Conservation (phyloP, 1,139 yeast species). For the Yamadazyma taylorii region DNA sequence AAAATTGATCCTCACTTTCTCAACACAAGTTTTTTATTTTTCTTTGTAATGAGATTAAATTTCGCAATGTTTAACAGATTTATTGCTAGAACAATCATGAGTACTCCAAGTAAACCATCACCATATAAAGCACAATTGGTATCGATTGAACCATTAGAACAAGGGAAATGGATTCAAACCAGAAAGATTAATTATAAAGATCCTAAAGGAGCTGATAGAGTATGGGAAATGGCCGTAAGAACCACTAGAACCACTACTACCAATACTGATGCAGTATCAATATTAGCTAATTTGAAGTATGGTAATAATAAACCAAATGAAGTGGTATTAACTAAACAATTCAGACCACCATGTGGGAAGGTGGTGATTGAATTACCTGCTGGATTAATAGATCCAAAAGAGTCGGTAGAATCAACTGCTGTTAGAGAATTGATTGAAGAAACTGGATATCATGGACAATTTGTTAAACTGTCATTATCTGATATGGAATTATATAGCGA, state of each 20-base stretch:
- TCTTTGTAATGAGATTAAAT: not conserved
- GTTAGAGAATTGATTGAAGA: constrained; percentile 86
- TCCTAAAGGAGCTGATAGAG: constrained; percentile 63
- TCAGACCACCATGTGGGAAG: constrained; percentile 86
- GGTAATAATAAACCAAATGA: constrained; percentile 43
- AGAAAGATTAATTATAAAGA: constrained; percentile 65
- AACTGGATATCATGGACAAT: constrained; percentile 81
- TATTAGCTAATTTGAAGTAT: constrained; percentile 65
- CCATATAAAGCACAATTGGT: constrained; percentile 37
- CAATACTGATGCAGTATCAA: constrained; percentile 85
- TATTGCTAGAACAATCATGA: not conserved
- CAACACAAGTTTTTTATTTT: too few species aligned
- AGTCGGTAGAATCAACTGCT: constrained; percentile 76
- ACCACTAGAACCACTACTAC: constrained; percentile 70
- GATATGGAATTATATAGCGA: constrained; percentile 63
- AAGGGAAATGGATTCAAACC: constrained; percentile 50
- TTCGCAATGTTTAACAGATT: not conserved
- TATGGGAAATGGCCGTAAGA: constrained; percentile 92
- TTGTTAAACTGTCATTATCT: constrained; percentile 50
- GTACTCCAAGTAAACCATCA: constrained; percentile 28
- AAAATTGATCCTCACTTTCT: too few species aligned
- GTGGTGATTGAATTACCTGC: constrained; percentile 95
- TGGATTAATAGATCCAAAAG: constrained; percentile 86
- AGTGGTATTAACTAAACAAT: constrained; percentile 79
- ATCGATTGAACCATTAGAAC: constrained; percentile 28